Percentiles rank a stretch among this genome's conserved stretches.
Conservation (phyloP, 768 basidiomycete species). For the Kockovaella imperatae region DNA sequence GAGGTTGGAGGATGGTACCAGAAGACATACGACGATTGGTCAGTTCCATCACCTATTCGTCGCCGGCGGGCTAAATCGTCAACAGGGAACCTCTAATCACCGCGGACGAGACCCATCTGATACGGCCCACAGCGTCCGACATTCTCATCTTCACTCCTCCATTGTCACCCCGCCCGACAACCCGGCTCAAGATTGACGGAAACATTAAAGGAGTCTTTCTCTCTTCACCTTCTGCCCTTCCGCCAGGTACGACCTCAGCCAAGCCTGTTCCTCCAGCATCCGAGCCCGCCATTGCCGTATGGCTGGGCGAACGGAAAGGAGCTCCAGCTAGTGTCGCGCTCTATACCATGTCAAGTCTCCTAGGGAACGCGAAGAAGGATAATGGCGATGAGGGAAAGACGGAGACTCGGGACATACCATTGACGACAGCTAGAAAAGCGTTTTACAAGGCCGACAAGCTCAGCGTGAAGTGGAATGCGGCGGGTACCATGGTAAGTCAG, state of each 20-base stretch:
- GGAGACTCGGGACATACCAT: constrained; percentile 51
- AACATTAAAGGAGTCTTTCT: constrained; percentile 34
- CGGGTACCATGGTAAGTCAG: constrained; percentile 69
- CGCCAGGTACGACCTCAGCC: constrained; percentile 23
- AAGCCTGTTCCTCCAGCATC: constrained; percentile 23
- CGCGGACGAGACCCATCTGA: constrained; percentile 35
- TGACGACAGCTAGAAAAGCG: constrained; percentile 64
- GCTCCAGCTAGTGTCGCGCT: constrained; percentile 81
- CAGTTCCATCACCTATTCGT: constrained; percentile 6
- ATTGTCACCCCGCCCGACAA: constrained; percentile 22
- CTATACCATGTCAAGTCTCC: constrained; percentile 56
- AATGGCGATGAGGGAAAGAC: constrained; percentile 20
- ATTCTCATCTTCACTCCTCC: constrained; percentile 46
- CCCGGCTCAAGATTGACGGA: constrained; percentile 28
- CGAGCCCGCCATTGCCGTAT: constrained; percentile 61
- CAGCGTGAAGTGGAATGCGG: constrained; percentile 89
- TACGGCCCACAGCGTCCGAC: constrained; percentile 30
- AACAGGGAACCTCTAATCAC: constrained; percentile 43
- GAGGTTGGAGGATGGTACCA: constrained; percentile 81
- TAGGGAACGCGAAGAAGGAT: constrained; percentile 10
- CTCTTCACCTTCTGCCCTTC: constrained; percentile 23
- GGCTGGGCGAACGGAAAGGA: constrained; percentile 92
- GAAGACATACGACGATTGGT: constrained; percentile 85
- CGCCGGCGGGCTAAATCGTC: not conserved
- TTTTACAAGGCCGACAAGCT: constrained; percentile 95